Evolutionary conservation across 495 filamentous ascomycete genomes (phyloP), one percentile per base, ranked within the genome.

Genomic region (Chaetomium tenue): DNA sequence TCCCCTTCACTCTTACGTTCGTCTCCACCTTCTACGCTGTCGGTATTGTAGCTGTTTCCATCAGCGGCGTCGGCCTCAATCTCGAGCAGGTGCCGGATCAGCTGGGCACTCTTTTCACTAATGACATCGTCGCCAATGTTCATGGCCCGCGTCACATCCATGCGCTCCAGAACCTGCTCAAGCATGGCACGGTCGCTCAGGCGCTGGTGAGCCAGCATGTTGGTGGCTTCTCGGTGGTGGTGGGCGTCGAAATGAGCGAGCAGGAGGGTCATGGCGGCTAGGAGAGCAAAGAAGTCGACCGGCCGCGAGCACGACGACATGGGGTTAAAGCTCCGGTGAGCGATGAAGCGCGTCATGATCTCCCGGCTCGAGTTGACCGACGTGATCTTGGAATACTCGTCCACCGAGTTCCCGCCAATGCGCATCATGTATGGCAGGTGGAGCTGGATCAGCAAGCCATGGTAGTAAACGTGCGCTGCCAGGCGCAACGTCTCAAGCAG

Each of bases 181-280:
- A 83, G 68, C 61, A 80, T 70, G 3, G 76, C 80, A 13, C 77
- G 76, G 68, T 84, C 82, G 53, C 72, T 70, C 5, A 68, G 64
- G 6, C 72, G 68, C 62, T 81, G 78, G 47, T 83, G 77, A 5
- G 75, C 74, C 20, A 76, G 67, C 30, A 73, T 61, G 56, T 59
- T 65, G 58, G 33, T 57, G 20, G 26, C 15, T 52, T 66, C 1
- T 42, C 28, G n/a, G 28, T 66, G 63, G 39, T 39, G 52, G 16
- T 60, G 47, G 22, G 46, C 53, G 30, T 64, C 37, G 13, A 65
- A 64, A 47, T 71, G 69, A 40, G 61, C 68, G 68, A 66, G 46
- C 67, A 56, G 23, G 9, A 80, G 68, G 2, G 74, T 70, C 56
- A 75, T 71, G 48, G 67, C 67, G 0, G 75, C 77, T 37, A 74